These are phyloP conservation scores for Boletus eberwhitei DNA, from an alignment of 768 basidiomycete species.

Conservation along the genomic window DNA sequence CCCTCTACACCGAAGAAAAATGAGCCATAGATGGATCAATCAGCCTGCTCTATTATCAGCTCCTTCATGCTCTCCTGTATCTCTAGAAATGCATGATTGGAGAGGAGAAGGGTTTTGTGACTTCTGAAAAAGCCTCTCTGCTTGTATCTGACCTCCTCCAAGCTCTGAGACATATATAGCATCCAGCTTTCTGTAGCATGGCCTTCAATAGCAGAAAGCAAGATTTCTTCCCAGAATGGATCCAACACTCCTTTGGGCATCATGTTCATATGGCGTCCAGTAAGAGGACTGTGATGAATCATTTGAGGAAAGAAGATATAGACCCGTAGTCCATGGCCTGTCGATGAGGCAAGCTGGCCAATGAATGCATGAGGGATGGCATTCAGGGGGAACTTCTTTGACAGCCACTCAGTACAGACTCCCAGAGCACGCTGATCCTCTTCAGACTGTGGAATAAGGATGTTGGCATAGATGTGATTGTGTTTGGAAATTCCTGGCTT, in stretches of 20 bases:
- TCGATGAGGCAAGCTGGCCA: neutral
- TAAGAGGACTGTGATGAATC: constrained; percentile 1
- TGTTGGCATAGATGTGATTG: constrained; percentile 15
- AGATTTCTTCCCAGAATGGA: too few species aligned
- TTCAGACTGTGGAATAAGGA: constrained; percentile 9
- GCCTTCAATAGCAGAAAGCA: too few species aligned
- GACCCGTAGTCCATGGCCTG: neutral
- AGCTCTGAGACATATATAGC: neutral
- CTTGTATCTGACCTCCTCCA: constrained; percentile 6
- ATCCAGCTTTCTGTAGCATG: too few species aligned
- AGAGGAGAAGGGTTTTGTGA: neutral
- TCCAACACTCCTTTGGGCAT: too few species aligned
- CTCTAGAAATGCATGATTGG: neutral
- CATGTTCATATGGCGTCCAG: too few species aligned
- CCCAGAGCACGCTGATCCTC: neutral
- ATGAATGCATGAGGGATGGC: constrained; percentile 6
- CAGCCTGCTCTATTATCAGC: neutral
- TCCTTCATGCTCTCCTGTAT: neutral
- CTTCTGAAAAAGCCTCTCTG: neutral
- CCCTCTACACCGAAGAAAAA: constrained; percentile 6
- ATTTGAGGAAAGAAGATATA: constrained; percentile 12
- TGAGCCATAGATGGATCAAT: constrained; percentile 1
- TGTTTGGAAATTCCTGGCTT: constrained; percentile 6
- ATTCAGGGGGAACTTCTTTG: constrained; percentile 4
- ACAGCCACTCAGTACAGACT: neutral